Evolutionary conservation across 345 rosid genomes (phyloP), one percentile per base, ranked within the genome.

Genomic region (Boechera retrofracta): DNA sequence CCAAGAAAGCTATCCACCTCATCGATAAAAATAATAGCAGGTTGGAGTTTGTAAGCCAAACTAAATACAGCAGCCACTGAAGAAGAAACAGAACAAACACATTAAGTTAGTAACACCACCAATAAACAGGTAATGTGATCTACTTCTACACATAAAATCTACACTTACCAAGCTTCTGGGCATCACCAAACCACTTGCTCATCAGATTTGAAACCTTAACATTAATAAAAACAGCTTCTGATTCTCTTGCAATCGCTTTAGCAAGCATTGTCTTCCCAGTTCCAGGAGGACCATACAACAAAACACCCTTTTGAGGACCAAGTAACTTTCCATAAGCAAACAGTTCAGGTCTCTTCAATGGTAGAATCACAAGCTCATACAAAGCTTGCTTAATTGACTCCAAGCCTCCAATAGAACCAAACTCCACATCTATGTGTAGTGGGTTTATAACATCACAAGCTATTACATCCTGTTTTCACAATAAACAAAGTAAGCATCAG

Each of bases 101-200:
- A 58, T 21, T 49, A 7, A 0, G 41, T 72, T 13, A 41, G n/a
- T 1, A 31, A 49, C 63, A 48, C 9, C 18, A 71, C 28, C 41
- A 57, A 21, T 9, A 71, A 4, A 16, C 44, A 16, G 7, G 15
- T 18, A 16, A 59, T 5, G n/a, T 60, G 1, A 60, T 1, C 47
- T 60, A 2, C 28, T 49, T 6, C 4, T 7, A n/a, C 51, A 41
- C 60, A 38, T 2, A 53, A 26, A 45, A 74, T 63, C 42, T 67
- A 67, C 10, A 82, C 96, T 31, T 82, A 95, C 98, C 99, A 29
- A 95, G 97, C 85, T 95, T 95, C 76, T 89, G 99, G 1, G 97
- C 93, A 85, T 92, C 99, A 74, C 98, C 98, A 82, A 95, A 92
- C 99, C 98, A 91, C 81, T 92, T 91, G 96, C 98, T 92, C 99